Evolutionary conservation across 2,329 filamentous ascomycete species (phyloP).

Genomic region (Colletotrichum trifolii): DNA sequence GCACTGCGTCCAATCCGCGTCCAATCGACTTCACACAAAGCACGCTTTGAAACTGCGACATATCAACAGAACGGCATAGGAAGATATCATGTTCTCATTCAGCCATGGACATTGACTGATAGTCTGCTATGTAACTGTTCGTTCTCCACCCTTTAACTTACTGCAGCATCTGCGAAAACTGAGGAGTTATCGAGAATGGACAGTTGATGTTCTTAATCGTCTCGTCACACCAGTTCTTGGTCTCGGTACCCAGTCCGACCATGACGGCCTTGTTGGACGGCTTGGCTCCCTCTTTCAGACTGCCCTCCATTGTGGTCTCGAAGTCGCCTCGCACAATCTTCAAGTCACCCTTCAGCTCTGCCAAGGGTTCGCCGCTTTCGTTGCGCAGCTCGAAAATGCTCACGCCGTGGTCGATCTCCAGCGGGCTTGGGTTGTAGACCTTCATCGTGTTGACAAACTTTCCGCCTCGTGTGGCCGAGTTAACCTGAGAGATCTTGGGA

Average conservation of each 20-base stretch:
- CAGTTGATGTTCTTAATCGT: conserved; percentile 43
- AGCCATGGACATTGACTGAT: conserved; percentile 8
- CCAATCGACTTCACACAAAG: no score
- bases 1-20: no score
- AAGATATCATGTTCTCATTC: conserved; percentile 23
- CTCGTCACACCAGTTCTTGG: conserved; percentile 43
- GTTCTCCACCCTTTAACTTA: not conserved
- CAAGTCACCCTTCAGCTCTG: conserved; percentile 44
- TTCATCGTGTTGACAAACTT: conserved; percentile 39
- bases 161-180: conserved; percentile 29
- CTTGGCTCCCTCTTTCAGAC: conserved; percentile 27
- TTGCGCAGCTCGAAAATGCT: conserved; percentile 47
- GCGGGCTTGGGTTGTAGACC: conserved; percentile 44
- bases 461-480: conserved; percentile 37
- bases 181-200: conserved; percentile 31
- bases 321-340: conserved; percentile 42
- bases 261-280: conserved; percentile 40
- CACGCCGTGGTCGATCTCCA: conserved; percentile 46
- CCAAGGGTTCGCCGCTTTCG: conserved; percentile 41
- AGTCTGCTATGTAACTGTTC: not conserved
- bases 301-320: conserved; percentile 44
- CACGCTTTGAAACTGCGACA: no score
- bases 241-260: conserved; percentile 41
- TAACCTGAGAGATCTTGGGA: conserved; percentile 39
- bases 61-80: not conserved